These are phyloP conservation scores for Clonostachys solani DNA, from an alignment of 2,329 filamentous ascomycete genomes.

Conservation along the genomic window DNA sequence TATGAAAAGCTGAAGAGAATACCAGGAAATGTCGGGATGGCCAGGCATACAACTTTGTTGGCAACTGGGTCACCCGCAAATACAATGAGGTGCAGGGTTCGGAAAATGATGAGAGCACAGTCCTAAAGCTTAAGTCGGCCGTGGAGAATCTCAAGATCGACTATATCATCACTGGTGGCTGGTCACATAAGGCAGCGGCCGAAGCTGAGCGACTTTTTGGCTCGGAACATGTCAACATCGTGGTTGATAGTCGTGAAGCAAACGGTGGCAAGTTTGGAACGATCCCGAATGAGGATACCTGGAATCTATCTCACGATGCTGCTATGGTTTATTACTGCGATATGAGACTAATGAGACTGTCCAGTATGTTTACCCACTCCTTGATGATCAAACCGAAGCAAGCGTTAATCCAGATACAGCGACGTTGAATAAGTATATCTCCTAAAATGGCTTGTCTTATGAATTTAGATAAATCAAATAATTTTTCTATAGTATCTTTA, in stretches of 20 bases:
- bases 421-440: too few species aligned
- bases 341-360: constrained; percentile 81
- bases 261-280: constrained; percentile 81
- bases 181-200: constrained; percentile 82
- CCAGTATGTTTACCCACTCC: constrained; percentile 75
- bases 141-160: constrained; percentile 74
- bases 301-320: constrained; percentile 66
- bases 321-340: constrained; percentile 83
- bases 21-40: neutral
- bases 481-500: constrained; percentile 60
- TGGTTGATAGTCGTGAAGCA: constrained; percentile 57
- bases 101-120: constrained; percentile 46
- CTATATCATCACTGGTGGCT: constrained; percentile 86
- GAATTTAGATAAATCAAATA: neutral
- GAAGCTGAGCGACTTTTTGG: constrained; percentile 79
- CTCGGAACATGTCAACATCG: constrained; percentile 75
- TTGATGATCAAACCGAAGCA: constrained; percentile 59
- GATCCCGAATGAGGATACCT: constrained; percentile 73
- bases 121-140: constrained; percentile 59
- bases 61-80: constrained; percentile 73
- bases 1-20: neutral
- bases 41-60: constrained; percentile 75
- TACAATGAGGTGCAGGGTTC: constrained; percentile 44
- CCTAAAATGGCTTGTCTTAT: too few species aligned
- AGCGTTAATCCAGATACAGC: constrained; percentile 21